These are phyloP conservation scores for Cladophialophora carrionii DNA, from an alignment of 2,329 filamentous ascomycete genomes.

Conservation along the genomic window DNA sequence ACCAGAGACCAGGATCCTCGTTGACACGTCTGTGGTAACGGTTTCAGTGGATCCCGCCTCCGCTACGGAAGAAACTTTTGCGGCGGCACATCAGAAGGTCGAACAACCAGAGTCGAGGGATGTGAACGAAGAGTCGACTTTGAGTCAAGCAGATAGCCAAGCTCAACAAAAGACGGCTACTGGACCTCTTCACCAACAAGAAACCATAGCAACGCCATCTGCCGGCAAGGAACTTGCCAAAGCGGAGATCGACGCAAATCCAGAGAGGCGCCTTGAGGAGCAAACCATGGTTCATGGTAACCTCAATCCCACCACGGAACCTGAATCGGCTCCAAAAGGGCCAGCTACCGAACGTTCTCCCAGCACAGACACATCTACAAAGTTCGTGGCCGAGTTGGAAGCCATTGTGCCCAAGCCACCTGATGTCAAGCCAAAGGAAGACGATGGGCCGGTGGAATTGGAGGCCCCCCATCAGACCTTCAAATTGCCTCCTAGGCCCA, in stretches of 20 bases:
- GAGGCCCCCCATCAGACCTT: constrained; percentile 35
- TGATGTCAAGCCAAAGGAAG: constrained; percentile 12
- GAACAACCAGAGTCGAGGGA: background rate
- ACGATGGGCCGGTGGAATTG: constrained; percentile 28
- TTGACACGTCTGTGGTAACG: constrained; percentile 17
- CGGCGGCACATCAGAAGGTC: constrained; percentile 13
- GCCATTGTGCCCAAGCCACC: constrained; percentile 23
- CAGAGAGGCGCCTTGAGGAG: background rate
- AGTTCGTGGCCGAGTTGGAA: constrained; percentile 37
- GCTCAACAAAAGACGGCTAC: background rate
- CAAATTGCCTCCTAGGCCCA: constrained; percentile 33
- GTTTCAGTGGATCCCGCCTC: constrained; percentile 23
- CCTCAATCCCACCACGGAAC: background rate
- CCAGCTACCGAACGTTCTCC: background rate
- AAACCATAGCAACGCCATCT: background rate
- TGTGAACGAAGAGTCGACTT: background rate
- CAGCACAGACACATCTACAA: constrained; percentile 4
- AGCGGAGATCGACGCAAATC: background rate
- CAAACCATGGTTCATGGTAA: background rate
- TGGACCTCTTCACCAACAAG: background rate
- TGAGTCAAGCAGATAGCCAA: background rate
- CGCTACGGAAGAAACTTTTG: constrained; percentile 23
- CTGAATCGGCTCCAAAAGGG: background rate
- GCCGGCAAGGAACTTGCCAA: background rate
- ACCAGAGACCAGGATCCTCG: constrained; percentile 20